Evolutionary conservation across 352 stramenopile genomes (phyloP), one percentile per base, ranked within the genome.

Genomic region (Thalassiosira pacifica): DNA sequence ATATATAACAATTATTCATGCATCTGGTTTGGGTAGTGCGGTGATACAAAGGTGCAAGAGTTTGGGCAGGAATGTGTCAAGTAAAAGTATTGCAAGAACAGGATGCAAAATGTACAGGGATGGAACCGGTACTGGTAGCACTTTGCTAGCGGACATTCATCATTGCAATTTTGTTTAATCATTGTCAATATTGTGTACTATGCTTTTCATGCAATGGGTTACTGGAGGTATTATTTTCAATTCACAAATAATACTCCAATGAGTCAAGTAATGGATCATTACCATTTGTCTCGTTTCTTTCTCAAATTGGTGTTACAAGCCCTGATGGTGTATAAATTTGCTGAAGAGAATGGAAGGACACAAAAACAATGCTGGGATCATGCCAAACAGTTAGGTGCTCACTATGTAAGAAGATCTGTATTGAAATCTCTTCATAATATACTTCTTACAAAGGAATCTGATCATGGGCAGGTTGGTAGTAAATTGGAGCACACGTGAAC

Each of bases 381-480:
- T 65, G 18, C 59, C 4, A 10, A 67, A 27, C 32, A 42, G 2
- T 60, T 68, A 32, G 45, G 32, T 34, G 63, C 68, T 68, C 9
- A 53, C 0, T 34, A 66, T 32, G 59, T 22, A 27, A 52, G 40
- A 34, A 22, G 77, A 31, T 11, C 40, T 45, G 27, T 83, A 10
- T 40, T 87, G 37, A 74, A 83, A n/a, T 67, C 80, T 34, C 83
- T 87, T 53, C 72, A 29, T 42, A 55, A 61, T n/a, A 22, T 80
- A 8, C 26, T 83, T 71, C n/a, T 27, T 1, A 18, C 63, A 22
- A 61, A 65, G 24, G 37, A 71, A 67, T 45, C 70, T 22, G 45
- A 64, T 64, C 6, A 31, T 26, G 26, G 22, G 22, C 31, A 45
- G 34, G 34, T 75, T 42, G 57, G 64, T 27, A n/a, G 22, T 31